Conservation (phyloP, 306 rosid genomes). For the Gleditsia sinensis region DNA sequence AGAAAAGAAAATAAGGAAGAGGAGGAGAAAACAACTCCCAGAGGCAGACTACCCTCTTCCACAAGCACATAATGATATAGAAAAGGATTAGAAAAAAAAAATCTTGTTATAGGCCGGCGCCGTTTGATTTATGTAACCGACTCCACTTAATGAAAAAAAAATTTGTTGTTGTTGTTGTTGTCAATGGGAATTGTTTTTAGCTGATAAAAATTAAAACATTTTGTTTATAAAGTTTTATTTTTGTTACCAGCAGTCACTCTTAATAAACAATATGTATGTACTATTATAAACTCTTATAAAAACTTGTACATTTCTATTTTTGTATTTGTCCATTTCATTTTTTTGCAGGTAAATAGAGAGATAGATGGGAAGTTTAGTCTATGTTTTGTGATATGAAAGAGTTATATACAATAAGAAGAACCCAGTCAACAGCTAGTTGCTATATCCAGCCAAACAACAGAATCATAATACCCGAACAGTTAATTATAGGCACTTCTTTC, state of each 20-base stretch:
- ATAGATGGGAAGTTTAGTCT: constrained; percentile 32
- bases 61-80: neutral
- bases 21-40: too few relatives aligned
- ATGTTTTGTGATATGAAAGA: constrained; percentile 32
- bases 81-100: neutral
- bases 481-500: constrained; percentile 38
- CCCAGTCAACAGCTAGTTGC: constrained; percentile 43
- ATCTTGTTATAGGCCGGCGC: too few relatives aligned
- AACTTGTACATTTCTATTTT: neutral
- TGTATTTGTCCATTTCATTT: constrained; percentile 8
- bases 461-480: constrained; percentile 34
- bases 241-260: too few relatives aligned
- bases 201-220: too few relatives aligned
- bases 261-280: too few relatives aligned
- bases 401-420: constrained; percentile 23
- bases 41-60: too few relatives aligned
- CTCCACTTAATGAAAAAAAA: too few relatives aligned
- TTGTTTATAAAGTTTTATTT: too few relatives aligned
- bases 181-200: too few relatives aligned
- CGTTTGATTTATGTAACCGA: too few relatives aligned
- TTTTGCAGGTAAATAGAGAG: constrained; percentile 54
- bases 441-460: constrained; percentile 49
- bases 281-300: too few relatives aligned
- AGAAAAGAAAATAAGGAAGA: neutral
- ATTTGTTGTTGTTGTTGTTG: too few relatives aligned